phyloP scores from a whole-genome alignment of 306 rosid species.

The Dryas alaskensis region DNA sequence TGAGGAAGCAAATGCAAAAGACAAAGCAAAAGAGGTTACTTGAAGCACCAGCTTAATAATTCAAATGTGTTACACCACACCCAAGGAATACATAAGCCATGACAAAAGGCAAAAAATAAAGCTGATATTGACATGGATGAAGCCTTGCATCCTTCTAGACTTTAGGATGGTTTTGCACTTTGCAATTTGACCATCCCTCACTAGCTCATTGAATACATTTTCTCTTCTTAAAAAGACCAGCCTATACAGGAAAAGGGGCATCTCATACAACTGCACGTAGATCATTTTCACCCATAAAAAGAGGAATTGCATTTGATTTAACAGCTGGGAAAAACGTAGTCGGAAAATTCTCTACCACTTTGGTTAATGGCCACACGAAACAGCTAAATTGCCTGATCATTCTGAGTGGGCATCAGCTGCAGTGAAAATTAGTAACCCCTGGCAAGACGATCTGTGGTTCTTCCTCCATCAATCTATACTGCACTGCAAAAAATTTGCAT shows the following conservation, averaged over 20 bases:
- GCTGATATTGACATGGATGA: not conserved
- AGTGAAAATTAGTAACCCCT: not conserved
- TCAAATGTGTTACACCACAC: conserved; percentile 8
- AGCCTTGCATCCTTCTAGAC: not conserved
- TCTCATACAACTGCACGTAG: not conserved
- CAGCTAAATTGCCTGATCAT: not conserved
- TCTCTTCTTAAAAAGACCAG: not conserved
- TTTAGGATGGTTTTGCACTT: not conserved
- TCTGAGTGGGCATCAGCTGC: not conserved
- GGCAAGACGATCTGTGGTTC: not conserved
- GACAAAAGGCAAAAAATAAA: not conserved
- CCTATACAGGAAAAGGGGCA: not conserved
- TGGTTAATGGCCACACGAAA: not conserved
- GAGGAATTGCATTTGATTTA: conserved; percentile 8
- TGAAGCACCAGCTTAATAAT: not conserved
- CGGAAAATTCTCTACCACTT: conserved; percentile 8
- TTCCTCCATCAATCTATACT: not conserved
- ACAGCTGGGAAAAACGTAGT: not conserved
- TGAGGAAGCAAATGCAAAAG: no score
- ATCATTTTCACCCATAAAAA: not conserved
- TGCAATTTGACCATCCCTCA: conserved; percentile 13
- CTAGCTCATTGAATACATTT: not conserved
- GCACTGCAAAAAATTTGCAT: not conserved
- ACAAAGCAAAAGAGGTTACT: not conserved
- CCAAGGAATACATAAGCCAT: not conserved